These are phyloP conservation scores for Lactifluus pinguis DNA, from an alignment of 768 basidiomycete species.

Conservation along the genomic window DNA sequence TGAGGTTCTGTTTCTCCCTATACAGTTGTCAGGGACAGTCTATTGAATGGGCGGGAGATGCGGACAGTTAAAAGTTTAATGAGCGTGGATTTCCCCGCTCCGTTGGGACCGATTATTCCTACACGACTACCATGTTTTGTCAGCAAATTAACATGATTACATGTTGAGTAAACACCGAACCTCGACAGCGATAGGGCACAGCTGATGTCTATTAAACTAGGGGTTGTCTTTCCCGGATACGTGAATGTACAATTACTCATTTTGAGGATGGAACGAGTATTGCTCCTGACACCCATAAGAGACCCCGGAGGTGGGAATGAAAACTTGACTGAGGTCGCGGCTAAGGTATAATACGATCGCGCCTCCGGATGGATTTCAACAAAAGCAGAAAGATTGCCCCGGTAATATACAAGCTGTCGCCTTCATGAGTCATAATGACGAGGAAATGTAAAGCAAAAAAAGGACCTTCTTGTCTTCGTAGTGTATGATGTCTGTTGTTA, in stretches of 20 bases:
- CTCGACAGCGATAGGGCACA: slow-evolving; percentile 92
- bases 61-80: slow-evolving; percentile 86
- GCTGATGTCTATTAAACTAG: slow-evolving; percentile 80
- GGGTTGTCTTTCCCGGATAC: slow-evolving; percentile 75
- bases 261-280: slow-evolving; percentile 92
- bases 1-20: slow-evolving; percentile 90
- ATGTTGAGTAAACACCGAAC: slow-evolving; percentile 27
- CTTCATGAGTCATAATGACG: slow-evolving; percentile 3
- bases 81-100: slow-evolving; percentile 92
- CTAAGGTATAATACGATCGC: slow-evolving; percentile 92
- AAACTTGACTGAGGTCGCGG: slow-evolving; percentile 90
- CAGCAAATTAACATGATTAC: slow-evolving; percentile 22
- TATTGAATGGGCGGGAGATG: slow-evolving; percentile 9
- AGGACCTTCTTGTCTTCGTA: slow-evolving; percentile 86
- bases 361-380: slow-evolving; percentile 88
- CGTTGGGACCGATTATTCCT: slow-evolving; percentile 87
- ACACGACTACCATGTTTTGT: slow-evolving; percentile 53
- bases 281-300: slow-evolving; percentile 94
- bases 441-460: slow-evolving; percentile 16
- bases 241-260: slow-evolving; percentile 87
- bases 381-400: slow-evolving; percentile 84
- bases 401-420: slow-evolving; percentile 79
- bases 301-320: slow-evolving; percentile 93
- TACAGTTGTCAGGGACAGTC: background rate
- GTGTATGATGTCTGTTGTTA: slow-evolving; percentile 95